These are phyloP conservation scores for Geotrichum candidum DNA, from an alignment of 1,139 yeast species.

Conservation along the genomic window DNA sequence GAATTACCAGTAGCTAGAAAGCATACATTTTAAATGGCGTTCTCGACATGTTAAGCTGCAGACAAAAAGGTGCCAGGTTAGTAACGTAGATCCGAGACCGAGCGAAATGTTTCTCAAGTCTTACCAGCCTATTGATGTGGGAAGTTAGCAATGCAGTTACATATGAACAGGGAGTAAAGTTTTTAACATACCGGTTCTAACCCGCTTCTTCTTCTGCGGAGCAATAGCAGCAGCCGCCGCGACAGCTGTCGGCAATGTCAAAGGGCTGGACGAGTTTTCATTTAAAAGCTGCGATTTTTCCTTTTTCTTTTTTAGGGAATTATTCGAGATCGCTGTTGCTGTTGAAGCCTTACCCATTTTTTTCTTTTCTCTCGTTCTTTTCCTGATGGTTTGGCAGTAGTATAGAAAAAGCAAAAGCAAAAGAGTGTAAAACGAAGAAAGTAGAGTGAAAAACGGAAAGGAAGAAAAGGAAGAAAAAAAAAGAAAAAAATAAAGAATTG, in stretches of 20 bases:
- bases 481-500: not conserved
- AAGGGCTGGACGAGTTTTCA: not conserved
- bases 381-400: not conserved
- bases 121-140: conserved; percentile 2
- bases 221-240: not conserved
- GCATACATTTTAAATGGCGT: conserved; percentile 19
- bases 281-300: not conserved
- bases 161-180: not conserved
- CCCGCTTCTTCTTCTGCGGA: conserved; percentile 15
- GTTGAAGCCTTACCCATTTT: not conserved
- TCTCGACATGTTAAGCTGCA: conserved; percentile 20
- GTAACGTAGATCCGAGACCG: not conserved
- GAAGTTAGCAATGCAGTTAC: not conserved
- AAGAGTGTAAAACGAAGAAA: not conserved
- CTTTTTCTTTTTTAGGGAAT: not conserved
- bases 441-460: not conserved
- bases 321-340: not conserved
- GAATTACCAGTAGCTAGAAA: not conserved
- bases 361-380: not conserved
- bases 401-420: not conserved
- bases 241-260: not conserved
- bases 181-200: conserved; percentile 13
- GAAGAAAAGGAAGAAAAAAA: not conserved
- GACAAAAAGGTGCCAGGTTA: not conserved
- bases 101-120: not conserved